Conservation (phyloP, 2,329 filamentous ascomycete species). For the Zasmidium citrigriseum region DNA sequence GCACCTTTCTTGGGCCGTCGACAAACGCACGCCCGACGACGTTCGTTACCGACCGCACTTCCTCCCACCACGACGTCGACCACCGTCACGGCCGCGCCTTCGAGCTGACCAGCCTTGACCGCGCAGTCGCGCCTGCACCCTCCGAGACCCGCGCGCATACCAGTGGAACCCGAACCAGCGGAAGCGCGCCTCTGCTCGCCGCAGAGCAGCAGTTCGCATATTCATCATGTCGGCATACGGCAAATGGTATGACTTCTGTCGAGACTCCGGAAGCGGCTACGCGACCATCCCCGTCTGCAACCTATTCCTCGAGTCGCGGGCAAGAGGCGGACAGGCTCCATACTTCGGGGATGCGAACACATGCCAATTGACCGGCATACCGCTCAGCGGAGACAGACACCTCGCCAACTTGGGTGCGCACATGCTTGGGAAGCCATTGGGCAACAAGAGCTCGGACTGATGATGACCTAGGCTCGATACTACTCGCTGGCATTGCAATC, state of each 20-base stretch:
- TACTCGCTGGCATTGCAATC: constrained; percentile 79
- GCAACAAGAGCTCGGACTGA: background rate
- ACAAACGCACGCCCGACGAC: background rate
- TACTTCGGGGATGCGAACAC: constrained; percentile 54
- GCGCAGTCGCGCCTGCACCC: background rate
- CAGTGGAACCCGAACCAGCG: background rate
- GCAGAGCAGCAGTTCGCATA: background rate
- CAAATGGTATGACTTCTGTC: constrained; percentile 49
- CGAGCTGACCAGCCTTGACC: background rate
- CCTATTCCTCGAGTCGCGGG: constrained; percentile 64
- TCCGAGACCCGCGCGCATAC: background rate
- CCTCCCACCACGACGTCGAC: background rate
- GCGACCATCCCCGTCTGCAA: constrained; percentile 48
- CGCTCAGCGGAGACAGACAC: constrained; percentile 61
- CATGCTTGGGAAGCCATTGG: background rate
- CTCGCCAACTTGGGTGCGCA: constrained; percentile 80
- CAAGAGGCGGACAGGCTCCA: constrained; percentile 58
- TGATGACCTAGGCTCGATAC: constrained; percentile 72
- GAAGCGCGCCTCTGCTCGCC: background rate
- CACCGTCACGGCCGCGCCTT: background rate
- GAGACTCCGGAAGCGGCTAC: constrained; percentile 46
- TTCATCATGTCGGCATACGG: constrained; percentile 33
- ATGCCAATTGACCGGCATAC: constrained; percentile 75
- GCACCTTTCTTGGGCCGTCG: background rate
- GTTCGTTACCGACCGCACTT: background rate